These are phyloP conservation scores for Backusella westeae DNA, from an alignment of 192 early-diverging fungal genomes.

Conservation along the genomic window DNA sequence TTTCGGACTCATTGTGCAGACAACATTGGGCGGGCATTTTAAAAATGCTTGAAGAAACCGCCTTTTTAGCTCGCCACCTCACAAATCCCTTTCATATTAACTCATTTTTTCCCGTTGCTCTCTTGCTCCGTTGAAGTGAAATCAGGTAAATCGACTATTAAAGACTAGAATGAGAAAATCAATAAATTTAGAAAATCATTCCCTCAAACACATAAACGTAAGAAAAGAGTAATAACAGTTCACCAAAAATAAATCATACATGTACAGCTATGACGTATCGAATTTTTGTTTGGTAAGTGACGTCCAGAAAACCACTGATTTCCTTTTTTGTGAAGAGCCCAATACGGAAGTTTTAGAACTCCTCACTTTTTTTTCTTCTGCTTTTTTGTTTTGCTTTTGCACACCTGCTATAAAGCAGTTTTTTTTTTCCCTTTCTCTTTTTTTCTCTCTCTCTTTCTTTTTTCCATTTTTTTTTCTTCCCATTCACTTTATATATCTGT, in stretches of 20 bases:
- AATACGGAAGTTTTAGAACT: neutral
- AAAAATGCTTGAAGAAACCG: neutral
- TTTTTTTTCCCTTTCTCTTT: neutral
- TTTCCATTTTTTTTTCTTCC: constrained; percentile 11
- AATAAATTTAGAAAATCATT: neutral
- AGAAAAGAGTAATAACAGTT: neutral
- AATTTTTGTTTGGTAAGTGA: neutral
- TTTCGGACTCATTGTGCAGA: neutral
- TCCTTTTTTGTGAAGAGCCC: neutral
- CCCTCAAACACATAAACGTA: neutral
- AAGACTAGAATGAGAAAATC: neutral
- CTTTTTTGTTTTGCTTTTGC: neutral
- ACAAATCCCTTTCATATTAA: neutral
- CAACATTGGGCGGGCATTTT: neutral
- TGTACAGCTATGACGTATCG: neutral
- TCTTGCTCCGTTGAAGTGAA: neutral
- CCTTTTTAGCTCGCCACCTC: neutral
- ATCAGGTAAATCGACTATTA: neutral
- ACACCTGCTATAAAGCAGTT: neutral
- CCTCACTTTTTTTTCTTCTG: neutral
- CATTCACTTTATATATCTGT: neutral
- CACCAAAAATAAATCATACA: neutral
- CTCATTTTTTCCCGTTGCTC: neutral
- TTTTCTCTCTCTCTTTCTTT: neutral
- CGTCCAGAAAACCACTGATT: neutral